phyloP scores from a whole-genome alignment of 75 land plant species.

The Sequoiadendron giganteum region DNA sequence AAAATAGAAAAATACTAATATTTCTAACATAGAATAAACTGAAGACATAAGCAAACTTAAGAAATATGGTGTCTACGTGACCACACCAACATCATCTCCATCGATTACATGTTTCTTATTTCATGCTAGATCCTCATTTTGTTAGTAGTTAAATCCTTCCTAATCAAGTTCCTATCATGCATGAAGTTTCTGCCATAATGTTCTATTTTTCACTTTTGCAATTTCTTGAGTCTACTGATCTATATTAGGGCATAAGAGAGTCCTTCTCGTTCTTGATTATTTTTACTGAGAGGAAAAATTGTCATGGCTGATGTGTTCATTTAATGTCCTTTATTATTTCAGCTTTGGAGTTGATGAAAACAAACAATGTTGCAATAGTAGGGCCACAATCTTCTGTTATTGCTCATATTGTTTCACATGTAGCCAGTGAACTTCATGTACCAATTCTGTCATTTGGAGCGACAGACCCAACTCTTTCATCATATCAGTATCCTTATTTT shows the following conservation, averaged over 20 bases:
- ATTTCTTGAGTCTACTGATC: neutral
- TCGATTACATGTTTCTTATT: neutral
- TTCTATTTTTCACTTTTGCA: neutral
- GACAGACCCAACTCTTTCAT: conserved; percentile 25
- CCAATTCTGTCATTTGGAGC: conserved; percentile 32
- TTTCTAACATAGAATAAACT: too few species aligned
- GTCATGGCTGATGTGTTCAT: neutral
- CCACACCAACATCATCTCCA: neutral
- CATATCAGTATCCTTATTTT: conserved; percentile 26
- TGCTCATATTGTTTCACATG: conserved; percentile 24
- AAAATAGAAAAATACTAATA: too few species aligned
- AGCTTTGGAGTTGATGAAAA: conserved; percentile 24
- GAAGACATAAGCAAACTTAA: too few species aligned
- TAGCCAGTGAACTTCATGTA: conserved; percentile 19
- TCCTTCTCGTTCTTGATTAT: neutral
- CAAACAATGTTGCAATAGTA: conserved; percentile 24
- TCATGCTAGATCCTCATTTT: neutral
- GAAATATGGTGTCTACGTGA: too few species aligned
- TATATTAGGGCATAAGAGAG: neutral
- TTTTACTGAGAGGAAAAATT: neutral
- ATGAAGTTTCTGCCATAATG: neutral
- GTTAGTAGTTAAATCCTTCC: neutral
- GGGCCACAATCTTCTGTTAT: conserved; percentile 27
- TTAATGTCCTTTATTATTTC: conserved; percentile 1
- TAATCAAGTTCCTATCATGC: neutral